phyloP scores from a whole-genome alignment of 495 filamentous ascomycete genomes.

The Aspergillus funiculosus region DNA sequence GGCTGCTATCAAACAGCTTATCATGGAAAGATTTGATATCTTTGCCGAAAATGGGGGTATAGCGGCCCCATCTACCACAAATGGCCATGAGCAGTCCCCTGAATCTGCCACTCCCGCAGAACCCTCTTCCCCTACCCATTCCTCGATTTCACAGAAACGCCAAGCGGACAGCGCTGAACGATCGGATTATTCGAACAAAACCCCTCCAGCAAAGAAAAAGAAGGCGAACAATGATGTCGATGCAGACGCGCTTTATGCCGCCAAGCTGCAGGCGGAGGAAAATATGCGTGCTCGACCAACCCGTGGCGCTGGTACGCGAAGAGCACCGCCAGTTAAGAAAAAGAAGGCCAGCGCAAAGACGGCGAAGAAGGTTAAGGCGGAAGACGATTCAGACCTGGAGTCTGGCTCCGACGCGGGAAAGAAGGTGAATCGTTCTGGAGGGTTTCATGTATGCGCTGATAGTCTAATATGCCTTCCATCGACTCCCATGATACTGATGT shows the following conservation, averaged over 20 bases:
- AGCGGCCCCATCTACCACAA: constrained; percentile 32
- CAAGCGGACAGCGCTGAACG: constrained; percentile 45
- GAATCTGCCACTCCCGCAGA: constrained; percentile 37
- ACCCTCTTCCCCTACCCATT: constrained; percentile 43
- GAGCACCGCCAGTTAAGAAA: constrained; percentile 55
- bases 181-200: constrained; percentile 40
- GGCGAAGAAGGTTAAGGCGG: constrained; percentile 64
- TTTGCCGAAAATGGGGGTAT: constrained; percentile 48
- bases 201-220: constrained; percentile 51
- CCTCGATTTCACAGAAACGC: constrained; percentile 53
- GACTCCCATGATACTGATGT: constrained; percentile 5
- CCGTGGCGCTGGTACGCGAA: constrained; percentile 54
- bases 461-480: constrained; percentile 5
- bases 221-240: constrained; percentile 53
- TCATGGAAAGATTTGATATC: constrained; percentile 85
- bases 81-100: constrained; percentile 35
- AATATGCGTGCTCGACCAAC: constrained; percentile 71
- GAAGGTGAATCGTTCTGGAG: constrained; percentile 57
- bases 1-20: constrained; percentile 75
- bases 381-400: constrained; percentile 74
- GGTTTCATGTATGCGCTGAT: constrained; percentile 56
- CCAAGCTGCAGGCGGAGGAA: constrained; percentile 85
- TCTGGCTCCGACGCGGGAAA: constrained; percentile 57
- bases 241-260: constrained; percentile 79
- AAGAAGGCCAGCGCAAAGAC: constrained; percentile 65